Evolutionary conservation across 1,284 basidiomycete species (phyloP).

Genomic region (Apiotrichum veenhuisii): DNA sequence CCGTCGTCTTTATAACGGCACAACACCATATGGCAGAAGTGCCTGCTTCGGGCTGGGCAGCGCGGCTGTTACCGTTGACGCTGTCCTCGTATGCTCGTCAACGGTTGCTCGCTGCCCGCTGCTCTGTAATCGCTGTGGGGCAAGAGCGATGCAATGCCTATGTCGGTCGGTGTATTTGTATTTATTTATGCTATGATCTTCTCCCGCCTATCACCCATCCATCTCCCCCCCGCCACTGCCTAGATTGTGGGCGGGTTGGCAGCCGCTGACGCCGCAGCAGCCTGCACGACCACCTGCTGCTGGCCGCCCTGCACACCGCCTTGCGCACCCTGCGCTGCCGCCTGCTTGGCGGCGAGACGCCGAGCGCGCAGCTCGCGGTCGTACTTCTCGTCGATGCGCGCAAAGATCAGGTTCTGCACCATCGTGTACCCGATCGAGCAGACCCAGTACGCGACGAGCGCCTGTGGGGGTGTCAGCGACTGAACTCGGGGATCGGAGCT

Average conservation of each 20-base stretch:
- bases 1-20: too few relatives aligned
- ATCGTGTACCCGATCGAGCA: conserved; percentile 53
- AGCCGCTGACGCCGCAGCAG: not conserved
- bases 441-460: conserved; percentile 55
- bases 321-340: too few relatives aligned
- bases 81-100: too few relatives aligned
- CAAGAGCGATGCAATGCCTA: too few relatives aligned
- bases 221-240: not conserved
- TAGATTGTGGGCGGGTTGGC: not conserved
- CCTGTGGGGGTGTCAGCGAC: conserved; percentile 33
- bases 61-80: too few relatives aligned
- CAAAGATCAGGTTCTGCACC: conserved; percentile 40
- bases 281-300: not conserved
- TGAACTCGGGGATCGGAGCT: not conserved
- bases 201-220: too few relatives aligned
- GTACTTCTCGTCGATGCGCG: conserved; percentile 5
- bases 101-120: too few relatives aligned
- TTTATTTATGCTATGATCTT: too few relatives aligned
- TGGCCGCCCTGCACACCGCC: not conserved
- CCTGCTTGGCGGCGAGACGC: not conserved
- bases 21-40: too few relatives aligned
- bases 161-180: too few relatives aligned
- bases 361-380: not conserved
- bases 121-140: too few relatives aligned
- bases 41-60: too few relatives aligned